A percentile compares a stretch with the other conserved stretches of the same genome.
Evolutionary conservation across 345 rosid species (phyloP).

Genomic region (Eucalyptus viminalis): DNA sequence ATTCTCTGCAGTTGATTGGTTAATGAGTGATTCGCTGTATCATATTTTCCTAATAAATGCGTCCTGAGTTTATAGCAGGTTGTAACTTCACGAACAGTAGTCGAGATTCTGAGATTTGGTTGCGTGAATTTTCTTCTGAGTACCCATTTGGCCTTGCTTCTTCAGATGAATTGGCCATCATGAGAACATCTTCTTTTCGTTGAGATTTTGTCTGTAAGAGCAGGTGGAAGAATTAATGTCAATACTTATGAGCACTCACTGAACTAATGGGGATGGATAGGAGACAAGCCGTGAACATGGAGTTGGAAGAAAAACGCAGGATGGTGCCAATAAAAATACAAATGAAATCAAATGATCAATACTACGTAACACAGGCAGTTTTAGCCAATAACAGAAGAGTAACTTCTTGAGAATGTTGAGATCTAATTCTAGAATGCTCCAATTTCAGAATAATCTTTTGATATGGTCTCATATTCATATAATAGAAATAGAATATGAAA

Average conservation of each 20-base stretch:
- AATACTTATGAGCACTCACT: neutral
- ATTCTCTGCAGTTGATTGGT: neutral
- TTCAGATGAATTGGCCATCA: neutral
- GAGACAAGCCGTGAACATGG: neutral
- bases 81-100: neutral
- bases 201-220: neutral
- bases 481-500: neutral
- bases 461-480: neutral
- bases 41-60: too few relatives aligned
- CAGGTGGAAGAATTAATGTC: neutral
- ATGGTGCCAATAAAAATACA: neutral
- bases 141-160: neutral
- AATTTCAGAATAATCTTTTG: neutral
- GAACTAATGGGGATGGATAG: neutral
- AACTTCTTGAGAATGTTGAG: neutral
- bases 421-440: neutral
- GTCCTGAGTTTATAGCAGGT: neutral
- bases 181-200: fast-evolving
- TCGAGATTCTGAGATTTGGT: neutral
- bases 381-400: neutral
- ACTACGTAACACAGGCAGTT: neutral
- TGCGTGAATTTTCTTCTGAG: neutral
- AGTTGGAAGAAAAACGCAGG: neutral
- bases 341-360: neutral
- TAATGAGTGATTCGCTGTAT: neutral